These are phyloP conservation scores for Calendula officinalis DNA, from an alignment of 129 eudicot genomes.

Conservation along the genomic window DNA sequence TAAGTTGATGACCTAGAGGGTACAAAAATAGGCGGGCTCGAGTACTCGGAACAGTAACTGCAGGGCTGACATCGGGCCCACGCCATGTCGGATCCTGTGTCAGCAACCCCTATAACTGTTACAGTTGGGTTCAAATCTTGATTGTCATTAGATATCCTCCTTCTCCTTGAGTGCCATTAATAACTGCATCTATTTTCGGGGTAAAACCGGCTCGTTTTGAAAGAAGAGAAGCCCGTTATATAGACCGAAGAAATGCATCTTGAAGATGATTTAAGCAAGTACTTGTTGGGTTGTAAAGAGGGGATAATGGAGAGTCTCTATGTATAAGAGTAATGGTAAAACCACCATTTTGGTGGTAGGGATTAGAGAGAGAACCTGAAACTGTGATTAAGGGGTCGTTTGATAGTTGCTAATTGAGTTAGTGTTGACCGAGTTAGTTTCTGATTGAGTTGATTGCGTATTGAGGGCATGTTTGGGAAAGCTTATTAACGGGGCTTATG, in stretches of 20 bases:
- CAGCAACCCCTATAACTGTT: constrained; percentile 37
- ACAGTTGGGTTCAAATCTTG: constrained; percentile 50
- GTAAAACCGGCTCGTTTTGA: not conserved
- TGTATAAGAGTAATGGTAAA: constrained; percentile 48
- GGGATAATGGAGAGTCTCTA: constrained; percentile 58
- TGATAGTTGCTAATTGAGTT: too few species aligned
- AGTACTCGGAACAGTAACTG: constrained; percentile 45
- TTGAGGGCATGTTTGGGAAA: too few species aligned
- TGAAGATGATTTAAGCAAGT: constrained; percentile 23
- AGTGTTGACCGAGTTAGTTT: too few species aligned
- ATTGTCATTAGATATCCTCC: constrained; percentile 59
- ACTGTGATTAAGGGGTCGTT: not conserved
- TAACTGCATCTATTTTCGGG: constrained; percentile 14
- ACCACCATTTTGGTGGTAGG: constrained; percentile 12
- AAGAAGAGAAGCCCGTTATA: constrained; percentile 20
- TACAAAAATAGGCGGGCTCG: constrained; percentile 39
- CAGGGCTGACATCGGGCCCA: constrained; percentile 75
- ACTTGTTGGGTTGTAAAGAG: constrained; percentile 34
- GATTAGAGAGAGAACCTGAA: constrained; percentile 7
- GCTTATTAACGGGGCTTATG: too few species aligned
- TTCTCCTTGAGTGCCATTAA: not conserved
- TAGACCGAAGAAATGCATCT: constrained; percentile 37
- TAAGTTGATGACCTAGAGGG: constrained; percentile 46
- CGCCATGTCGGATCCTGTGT: constrained; percentile 65
- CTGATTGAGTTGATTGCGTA: too few species aligned